These are phyloP conservation scores for Suillus plorans DNA, from an alignment of 768 basidiomycete genomes.

Conservation along the genomic window DNA sequence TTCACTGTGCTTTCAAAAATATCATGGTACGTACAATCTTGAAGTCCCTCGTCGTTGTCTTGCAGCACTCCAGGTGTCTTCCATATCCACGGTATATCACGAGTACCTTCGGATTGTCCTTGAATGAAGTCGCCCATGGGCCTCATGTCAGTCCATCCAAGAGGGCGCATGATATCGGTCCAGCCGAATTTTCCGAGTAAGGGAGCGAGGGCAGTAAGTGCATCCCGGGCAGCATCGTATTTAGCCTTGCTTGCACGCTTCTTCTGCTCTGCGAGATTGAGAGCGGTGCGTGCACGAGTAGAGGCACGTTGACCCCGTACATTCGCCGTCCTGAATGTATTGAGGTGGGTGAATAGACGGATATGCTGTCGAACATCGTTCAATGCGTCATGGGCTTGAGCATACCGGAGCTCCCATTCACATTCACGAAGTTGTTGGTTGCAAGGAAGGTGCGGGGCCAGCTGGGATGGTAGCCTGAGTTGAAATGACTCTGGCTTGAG, in stretches of 20 bases:
- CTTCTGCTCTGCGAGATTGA: not conserved
- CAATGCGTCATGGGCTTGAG: slow-evolving; percentile 15
- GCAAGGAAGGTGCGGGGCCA: not conserved
- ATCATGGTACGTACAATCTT: not conserved
- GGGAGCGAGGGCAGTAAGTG: not conserved
- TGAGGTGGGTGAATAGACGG: not conserved
- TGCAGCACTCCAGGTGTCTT: not conserved
- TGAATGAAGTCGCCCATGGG: not conserved
- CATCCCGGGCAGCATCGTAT: slow-evolving; percentile 12
- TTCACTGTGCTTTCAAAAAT: not conserved
- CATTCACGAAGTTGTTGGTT: not conserved
- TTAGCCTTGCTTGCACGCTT: slow-evolving; percentile 4
- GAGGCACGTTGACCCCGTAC: not conserved
- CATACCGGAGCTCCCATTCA: slow-evolving; percentile 12
- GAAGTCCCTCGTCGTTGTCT: not conserved
- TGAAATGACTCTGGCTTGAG: not conserved
- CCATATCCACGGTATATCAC: no score
- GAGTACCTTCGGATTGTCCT: slow-evolving; percentile 7
- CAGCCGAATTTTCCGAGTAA: not conserved
- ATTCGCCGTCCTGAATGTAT: not conserved
- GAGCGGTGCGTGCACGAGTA: not conserved
- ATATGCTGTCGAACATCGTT: slow-evolving; percentile 8
- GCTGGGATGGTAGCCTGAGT: slow-evolving; percentile 2
- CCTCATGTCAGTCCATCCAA: not conserved
- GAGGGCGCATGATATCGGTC: not conserved